Evolutionary conservation across 1,284 basidiomycete species (phyloP), one percentile per base, ranked within the genome.

Genomic region (Ustilago crameri): DNA sequence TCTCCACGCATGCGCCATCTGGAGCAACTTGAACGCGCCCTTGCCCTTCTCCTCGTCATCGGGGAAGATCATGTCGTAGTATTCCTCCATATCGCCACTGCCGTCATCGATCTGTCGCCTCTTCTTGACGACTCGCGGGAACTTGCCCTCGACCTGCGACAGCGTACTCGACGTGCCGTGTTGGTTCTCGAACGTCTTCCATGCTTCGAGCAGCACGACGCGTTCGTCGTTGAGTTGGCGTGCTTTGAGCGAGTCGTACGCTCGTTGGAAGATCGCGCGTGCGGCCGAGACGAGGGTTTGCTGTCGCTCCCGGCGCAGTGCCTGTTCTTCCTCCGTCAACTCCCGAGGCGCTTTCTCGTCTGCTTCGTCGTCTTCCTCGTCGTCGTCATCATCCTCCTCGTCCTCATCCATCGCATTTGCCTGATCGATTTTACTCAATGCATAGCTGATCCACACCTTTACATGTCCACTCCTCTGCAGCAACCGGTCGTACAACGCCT

Each of bases 151-250:
- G 15, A 98, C 93, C 84, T 90, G 91, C 24, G 88, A 86, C 27
- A 91, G 86, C n/a, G 73, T 72, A 2, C 48, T 40, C 4, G 52
- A n/a, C 8, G 62, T 87, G 18, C 94, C 93, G 73, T 93, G 86
- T 45, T 88, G 87, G 71, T 90, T 86, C 84, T 98, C 95, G 80
- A 95, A 95, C 3, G 89, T 86, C 85, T 95, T 95, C 95, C 95
- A 98, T 1, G 92, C 90, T 82, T 95, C 91, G 20, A 97, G 88
- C 10, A 98, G 85, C 7, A 92, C 89, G 41, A 93, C 92, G 54
- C 94, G 92, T 91, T 97, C 93, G 78, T 91, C 91, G 84, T 96
- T 96, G 53, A 95, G 86, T 5, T 87, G 88, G 74, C 90, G 90
- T 42, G 82, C 85, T 83, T 92, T 93, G 74, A 97, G 86, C 78